Percentiles rank a stretch among this genome's conserved stretches.
phyloP scores from a whole-genome alignment of 345 rosid genomes.

The Ailanthus altissimus region DNA sequence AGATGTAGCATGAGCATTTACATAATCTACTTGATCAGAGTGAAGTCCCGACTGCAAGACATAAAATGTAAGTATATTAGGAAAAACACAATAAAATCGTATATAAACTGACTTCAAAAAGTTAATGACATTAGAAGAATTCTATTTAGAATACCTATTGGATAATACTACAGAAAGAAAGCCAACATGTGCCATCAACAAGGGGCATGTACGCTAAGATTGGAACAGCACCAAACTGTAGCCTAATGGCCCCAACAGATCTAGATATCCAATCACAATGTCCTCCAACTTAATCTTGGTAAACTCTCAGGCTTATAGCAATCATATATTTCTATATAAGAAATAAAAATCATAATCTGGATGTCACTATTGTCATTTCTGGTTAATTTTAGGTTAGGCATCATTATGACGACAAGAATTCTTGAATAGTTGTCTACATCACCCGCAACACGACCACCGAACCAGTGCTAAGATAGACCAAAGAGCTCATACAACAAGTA shows the following conservation, averaged over 20 bases:
- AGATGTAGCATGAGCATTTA: conserved; percentile 96
- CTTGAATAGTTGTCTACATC: not conserved
- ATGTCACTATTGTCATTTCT: not conserved
- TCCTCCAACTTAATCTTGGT: not conserved
- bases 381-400: not conserved
- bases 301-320: not conserved
- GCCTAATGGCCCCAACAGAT: not conserved
- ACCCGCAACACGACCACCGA: not conserved
- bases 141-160: not conserved
- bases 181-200: not conserved
- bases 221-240: not conserved
- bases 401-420: not conserved
- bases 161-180: not conserved
- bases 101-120: not conserved
- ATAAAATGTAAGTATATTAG: conserved; percentile 23
- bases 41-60: conserved; percentile 71
- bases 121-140: conserved; percentile 5
- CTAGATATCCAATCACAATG: not conserved
- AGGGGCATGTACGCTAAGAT: not conserved
- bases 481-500: conserved; percentile 4
- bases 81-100: conserved; percentile 14
- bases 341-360: not conserved
- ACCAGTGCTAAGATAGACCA: not conserved
- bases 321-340: not conserved
- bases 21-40: conserved; percentile 77